Evolutionary conservation across 495 filamentous ascomycete species (phyloP).

Genomic region (Tuber brumale): DNA sequence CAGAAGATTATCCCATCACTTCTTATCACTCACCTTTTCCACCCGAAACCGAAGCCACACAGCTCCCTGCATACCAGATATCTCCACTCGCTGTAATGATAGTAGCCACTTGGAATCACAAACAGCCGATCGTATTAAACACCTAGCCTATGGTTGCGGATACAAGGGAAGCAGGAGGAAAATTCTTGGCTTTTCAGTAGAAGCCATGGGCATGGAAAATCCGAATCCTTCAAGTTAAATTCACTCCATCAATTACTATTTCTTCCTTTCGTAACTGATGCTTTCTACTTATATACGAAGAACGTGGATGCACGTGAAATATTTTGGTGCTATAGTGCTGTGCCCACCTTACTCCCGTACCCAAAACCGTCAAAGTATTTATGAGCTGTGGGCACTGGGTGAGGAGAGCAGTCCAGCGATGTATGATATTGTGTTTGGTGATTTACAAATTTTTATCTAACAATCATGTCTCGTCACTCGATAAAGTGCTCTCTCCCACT

Average conservation of each 20-base stretch:
- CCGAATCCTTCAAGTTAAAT: no score
- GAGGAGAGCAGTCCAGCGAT: neutral
- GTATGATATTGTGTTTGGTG: neutral
- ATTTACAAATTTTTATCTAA: neutral
- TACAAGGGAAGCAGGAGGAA: neutral
- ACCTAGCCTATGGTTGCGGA: neutral
- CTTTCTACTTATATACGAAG: neutral
- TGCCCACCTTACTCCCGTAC: neutral
- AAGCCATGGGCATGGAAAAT: neutral
- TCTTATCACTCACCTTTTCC: neutral
- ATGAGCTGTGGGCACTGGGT: neutral
- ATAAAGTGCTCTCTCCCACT: neutral
- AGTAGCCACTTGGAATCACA: no score
- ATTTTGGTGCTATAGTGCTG: neutral
- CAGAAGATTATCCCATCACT: neutral
- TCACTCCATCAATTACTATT: neutral
- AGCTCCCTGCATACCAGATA: no score
- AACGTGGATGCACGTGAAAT: neutral
- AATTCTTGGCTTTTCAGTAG: neutral
- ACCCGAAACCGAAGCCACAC: neutral
- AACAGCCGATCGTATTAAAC: neutral
- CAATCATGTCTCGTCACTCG: neutral
- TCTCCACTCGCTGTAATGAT: neutral
- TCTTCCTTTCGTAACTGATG: neutral
- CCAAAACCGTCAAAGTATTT: neutral